phyloP scores from a whole-genome alignment of 495 filamentous ascomycete species.

The Achaetomiella virescens region DNA sequence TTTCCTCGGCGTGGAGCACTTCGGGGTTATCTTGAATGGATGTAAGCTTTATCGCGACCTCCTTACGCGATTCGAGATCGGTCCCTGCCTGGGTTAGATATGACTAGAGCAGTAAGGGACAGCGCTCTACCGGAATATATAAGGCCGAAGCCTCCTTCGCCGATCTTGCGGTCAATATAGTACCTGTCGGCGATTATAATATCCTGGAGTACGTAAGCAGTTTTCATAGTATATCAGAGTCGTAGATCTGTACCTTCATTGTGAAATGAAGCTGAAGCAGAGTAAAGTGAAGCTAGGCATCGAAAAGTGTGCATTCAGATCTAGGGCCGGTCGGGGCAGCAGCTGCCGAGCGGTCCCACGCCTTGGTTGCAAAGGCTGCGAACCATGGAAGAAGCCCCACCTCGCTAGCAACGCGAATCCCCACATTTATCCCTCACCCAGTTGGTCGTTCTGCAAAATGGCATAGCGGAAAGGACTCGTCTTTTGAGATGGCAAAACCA shows the following conservation, averaged over 20 bases:
- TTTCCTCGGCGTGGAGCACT: constrained; percentile 20
- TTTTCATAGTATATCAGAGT: constrained; percentile 1
- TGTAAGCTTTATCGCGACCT: constrained; percentile 35
- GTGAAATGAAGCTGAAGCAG: background rate
- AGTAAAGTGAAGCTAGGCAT: background rate
- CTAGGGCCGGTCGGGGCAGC: too few relatives aligned
- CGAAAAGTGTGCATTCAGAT: too few relatives aligned
- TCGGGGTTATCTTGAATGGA: constrained; percentile 15
- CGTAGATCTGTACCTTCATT: constrained; percentile 11
- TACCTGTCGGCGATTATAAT: constrained; percentile 23
- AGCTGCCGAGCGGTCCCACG: too few relatives aligned
- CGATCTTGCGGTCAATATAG: constrained; percentile 24
- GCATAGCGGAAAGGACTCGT: too few relatives aligned
- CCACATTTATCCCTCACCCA: too few relatives aligned
- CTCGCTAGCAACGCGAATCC: too few relatives aligned
- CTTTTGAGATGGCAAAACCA: too few relatives aligned
- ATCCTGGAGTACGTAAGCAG: constrained; percentile 14
- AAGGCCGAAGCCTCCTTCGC: constrained; percentile 25
- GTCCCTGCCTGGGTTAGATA: constrained; percentile 18
- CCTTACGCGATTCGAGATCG: constrained; percentile 25
- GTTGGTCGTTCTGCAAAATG: too few relatives aligned
- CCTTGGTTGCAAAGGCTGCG: too few relatives aligned
- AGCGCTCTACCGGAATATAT: constrained; percentile 22
- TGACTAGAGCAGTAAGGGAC: background rate
- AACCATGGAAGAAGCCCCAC: too few relatives aligned